phyloP scores from a whole-genome alignment of 179 eudicot genomes.

The Sideroxylon spinosum region DNA sequence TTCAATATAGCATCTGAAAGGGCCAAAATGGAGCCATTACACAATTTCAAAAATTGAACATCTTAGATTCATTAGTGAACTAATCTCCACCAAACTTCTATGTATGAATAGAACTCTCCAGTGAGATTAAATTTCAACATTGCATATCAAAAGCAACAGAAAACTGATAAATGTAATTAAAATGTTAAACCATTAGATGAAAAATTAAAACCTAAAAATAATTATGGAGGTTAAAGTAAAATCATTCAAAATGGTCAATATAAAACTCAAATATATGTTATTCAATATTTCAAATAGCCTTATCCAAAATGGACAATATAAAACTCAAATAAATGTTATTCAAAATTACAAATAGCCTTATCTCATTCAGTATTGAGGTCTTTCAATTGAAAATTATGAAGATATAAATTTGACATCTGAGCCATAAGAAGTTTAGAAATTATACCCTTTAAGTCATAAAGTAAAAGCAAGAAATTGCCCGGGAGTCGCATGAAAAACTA shows the following conservation, averaged over 20 bases:
- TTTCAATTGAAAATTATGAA: not conserved
- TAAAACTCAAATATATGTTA: not conserved
- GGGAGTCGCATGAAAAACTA: conserved; percentile 78
- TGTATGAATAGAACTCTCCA: not conserved
- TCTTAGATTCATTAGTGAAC: not conserved
- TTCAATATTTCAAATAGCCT: not conserved
- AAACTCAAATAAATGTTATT: not conserved
- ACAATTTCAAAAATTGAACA: not conserved
- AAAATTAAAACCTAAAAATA: not conserved
- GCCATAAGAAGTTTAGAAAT: not conserved
- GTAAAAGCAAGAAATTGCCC: not conserved
- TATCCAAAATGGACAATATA: too few relatives aligned
- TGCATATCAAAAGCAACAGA: not conserved
- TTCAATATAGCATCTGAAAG: too few relatives aligned
- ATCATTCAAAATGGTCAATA: too few relatives aligned
- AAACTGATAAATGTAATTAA: not conserved
- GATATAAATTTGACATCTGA: not conserved
- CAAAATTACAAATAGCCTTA: not conserved
- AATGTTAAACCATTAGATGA: not conserved
- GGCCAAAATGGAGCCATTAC: not conserved
- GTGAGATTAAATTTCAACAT: not conserved
- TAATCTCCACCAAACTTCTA: not conserved
- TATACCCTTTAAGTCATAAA: not conserved
- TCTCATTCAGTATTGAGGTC: not conserved
- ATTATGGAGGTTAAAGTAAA: not conserved